These are phyloP conservation scores for Mycena indigotica DNA, from an alignment of 768 basidiomycete species.

Conservation along the genomic window DNA sequence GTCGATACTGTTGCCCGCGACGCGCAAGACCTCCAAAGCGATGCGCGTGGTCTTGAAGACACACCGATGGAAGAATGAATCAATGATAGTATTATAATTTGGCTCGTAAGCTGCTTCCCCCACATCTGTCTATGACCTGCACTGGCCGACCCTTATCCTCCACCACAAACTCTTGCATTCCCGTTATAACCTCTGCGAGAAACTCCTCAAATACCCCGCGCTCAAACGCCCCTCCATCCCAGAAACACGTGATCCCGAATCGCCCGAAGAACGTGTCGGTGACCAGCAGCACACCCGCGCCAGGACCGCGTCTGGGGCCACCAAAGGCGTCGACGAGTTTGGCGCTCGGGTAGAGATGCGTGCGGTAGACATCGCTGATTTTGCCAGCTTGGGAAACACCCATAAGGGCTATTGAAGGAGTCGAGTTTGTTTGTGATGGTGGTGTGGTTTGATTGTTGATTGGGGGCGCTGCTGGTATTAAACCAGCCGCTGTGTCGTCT, in stretches of 20 bases:
- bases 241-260: conserved; percentile 57
- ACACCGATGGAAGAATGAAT: not conserved
- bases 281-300: conserved; percentile 53
- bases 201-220: conserved; percentile 46
- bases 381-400: conserved; percentile 65
- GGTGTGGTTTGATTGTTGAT: not conserved
- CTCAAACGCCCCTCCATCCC: conserved; percentile 55
- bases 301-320: conserved; percentile 54
- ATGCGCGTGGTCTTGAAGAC: conserved; percentile 42
- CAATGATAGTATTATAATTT: not conserved
- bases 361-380: conserved; percentile 56
- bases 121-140: not conserved
- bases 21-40: conserved; percentile 42
- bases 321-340: conserved; percentile 54
- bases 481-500: conserved; percentile 50
- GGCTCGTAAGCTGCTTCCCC: not conserved
- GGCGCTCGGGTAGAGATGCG: conserved; percentile 42
- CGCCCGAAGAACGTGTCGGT: conserved; percentile 51
- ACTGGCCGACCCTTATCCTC: not conserved
- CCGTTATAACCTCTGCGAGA: conserved; percentile 45
- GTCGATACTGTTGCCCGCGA: conserved; percentile 49
- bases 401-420: conserved; percentile 48
- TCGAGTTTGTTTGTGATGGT: conserved; percentile 18
- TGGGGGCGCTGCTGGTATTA: conserved; percentile 18
- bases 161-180: conserved; percentile 45